phyloP scores from a whole-genome alignment of 2,329 filamentous ascomycete species.

The Botrytis paeoniae region DNA sequence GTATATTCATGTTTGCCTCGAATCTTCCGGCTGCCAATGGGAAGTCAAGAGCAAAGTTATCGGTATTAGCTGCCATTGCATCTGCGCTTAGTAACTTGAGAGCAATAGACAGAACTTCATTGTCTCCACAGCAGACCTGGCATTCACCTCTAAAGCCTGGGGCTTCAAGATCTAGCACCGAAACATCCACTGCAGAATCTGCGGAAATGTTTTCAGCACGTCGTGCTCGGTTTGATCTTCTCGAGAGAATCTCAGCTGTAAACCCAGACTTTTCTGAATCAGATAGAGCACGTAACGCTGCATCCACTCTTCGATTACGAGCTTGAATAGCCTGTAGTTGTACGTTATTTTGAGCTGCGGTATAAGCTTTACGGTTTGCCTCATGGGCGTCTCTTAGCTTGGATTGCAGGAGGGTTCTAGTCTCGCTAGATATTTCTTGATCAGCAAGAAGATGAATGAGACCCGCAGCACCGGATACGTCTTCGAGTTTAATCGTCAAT shows the following conservation, averaged over 20 bases:
- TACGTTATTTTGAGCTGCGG: background rate
- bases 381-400: background rate
- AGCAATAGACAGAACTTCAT: background rate
- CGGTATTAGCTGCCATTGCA: background rate
- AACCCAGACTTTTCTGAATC: background rate
- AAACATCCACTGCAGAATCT: conserved; percentile 1
- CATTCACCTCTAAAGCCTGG: background rate
- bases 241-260: background rate
- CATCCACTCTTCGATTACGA: background rate
- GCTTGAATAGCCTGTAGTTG: background rate
- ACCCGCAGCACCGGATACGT: background rate
- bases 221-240: background rate
- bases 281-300: background rate
- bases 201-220: background rate
- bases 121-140: background rate
- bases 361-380: background rate
- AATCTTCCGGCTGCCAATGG: background rate
- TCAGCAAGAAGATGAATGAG: background rate
- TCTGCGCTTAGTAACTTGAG: background rate
- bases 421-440: background rate
- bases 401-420: background rate
- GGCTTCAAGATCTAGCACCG: background rate
- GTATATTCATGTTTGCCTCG: background rate
- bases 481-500: background rate
- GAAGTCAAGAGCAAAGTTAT: background rate